Conservation (phyloP, 495 filamentous ascomycete species). For the Neurospora sp. region DNA sequence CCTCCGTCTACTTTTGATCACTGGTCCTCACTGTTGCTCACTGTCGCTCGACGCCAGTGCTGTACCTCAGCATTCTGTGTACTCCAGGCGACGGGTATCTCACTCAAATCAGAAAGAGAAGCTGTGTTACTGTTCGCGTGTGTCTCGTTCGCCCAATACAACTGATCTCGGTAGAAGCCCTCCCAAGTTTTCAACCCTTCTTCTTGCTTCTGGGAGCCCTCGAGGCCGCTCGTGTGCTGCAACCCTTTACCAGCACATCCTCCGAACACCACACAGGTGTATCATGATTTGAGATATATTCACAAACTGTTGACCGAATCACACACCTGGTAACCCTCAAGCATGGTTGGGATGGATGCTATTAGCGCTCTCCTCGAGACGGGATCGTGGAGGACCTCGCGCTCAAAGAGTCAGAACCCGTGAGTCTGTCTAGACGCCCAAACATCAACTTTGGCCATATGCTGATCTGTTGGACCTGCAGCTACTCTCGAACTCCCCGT, state of each 20-base stretch:
- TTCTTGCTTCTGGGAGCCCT: background rate
- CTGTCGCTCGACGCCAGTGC: background rate
- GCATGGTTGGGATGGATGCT: constrained; percentile 28
- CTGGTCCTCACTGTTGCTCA: background rate
- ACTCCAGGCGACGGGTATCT: background rate
- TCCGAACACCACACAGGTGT: background rate
- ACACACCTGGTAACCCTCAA: constrained; percentile 3
- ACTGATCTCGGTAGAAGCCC: background rate
- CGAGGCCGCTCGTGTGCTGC: background rate
- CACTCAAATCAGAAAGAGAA: background rate
- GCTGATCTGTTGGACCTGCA: background rate
- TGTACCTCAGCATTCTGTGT: background rate
- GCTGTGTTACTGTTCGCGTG: background rate
- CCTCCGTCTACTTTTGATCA: background rate
- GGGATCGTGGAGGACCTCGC: constrained; percentile 33
- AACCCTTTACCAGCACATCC: background rate
- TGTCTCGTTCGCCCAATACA: background rate
- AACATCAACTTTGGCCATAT: background rate
- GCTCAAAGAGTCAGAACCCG: constrained; percentile 31
- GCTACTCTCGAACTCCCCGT: background rate
- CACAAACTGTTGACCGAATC: background rate
- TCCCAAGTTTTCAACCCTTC: background rate
- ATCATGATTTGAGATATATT: background rate
- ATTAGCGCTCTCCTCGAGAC: constrained; percentile 28
- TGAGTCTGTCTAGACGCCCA: constrained; percentile 15